Conservation (phyloP, 768 basidiomycete genomes). For the Hericium alpestre region DNA sequence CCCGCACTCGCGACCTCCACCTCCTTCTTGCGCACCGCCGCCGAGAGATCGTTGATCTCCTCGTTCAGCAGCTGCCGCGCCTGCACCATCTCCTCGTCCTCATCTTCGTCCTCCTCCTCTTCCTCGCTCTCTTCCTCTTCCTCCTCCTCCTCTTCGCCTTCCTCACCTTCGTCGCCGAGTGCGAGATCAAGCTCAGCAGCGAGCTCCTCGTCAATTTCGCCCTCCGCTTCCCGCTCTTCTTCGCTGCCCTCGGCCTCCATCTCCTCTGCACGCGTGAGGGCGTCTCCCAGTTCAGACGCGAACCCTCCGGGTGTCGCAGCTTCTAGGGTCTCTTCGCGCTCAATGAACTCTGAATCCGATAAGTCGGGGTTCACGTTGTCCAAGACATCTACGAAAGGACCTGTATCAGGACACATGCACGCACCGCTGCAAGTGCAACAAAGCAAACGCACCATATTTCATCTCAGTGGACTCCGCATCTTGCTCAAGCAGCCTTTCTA, state of each 20-base stretch:
- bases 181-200: conserved; percentile 82
- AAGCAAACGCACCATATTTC: conserved; percentile 48
- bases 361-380: conserved; percentile 88
- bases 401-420: background rate
- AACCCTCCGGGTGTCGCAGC: conserved; percentile 60
- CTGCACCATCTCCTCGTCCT: conserved; percentile 65
- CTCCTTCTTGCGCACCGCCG: conserved; percentile 77
- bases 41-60: conserved; percentile 82
- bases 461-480: conserved; percentile 68
- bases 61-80: conserved; percentile 74
- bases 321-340: conserved; percentile 48
- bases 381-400: conserved; percentile 47
- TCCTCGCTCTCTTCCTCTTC: conserved; percentile 57
- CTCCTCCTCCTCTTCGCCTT: conserved; percentile 54
- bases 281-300: conserved; percentile 52
- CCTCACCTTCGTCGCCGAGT: conserved; percentile 56
- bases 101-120: conserved; percentile 57
- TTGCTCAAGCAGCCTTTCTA: conserved; percentile 75
- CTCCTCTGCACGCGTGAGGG: conserved; percentile 42
- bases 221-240: conserved; percentile 51
- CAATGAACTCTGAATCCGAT: conserved; percentile 81
- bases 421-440: background rate
- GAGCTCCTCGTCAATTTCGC: conserved; percentile 80
- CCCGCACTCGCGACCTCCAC: conserved; percentile 73
- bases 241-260: conserved; percentile 44